Base-by-base conservation (phyloP, 805 yeast genomes). In the Metschnikowia lachancei region DNA sequence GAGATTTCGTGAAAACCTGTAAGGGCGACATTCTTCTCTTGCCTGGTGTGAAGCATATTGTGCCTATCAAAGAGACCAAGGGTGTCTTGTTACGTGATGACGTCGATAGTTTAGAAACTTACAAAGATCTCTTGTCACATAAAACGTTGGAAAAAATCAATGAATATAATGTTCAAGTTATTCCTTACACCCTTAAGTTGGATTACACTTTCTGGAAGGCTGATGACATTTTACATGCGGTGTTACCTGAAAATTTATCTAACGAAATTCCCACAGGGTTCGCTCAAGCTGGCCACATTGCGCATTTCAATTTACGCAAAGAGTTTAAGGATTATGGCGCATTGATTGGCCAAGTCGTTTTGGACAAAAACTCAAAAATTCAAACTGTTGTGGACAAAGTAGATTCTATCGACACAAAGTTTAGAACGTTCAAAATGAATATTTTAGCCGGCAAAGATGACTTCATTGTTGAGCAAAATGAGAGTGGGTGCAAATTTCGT, bases 251-350 rank as follows among this genome's bases (percentile, higher is more conserved):
- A 37, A 73, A 81, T 16, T 64, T 81, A 17, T 65, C 80, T 6
- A 83, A 78, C 35, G 96, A 89, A 46, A 72, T 85, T 8, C 99
- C 99, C 0, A 75, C 94, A 1, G 95, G 98, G 0, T 94, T 87
- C 63, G 87, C 98, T 1, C 81, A 82, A 31, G 95, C 95, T 0
- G 99, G 99, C 0, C 98, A 94, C 66, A 78, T 94, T 47, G 99
- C 98, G 0, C 99, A 94, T 65, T 66, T 95, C 59, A 94, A 94
- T 59, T 65, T 94, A 35, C 74, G 90, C 37, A 85, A 84, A 34
- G 94, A 87, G 59, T 94, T 83, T 67, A 82, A 88, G 60, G 95
- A 95, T 1, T 92, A 76, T 61, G 91, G 86, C 39, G 53, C 69
- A 1, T 62, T 94, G 16, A 94, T 95, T 49, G 99, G 99, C 0